phyloP scores from a whole-genome alignment of 306 rosid species.

The Luffa acutangula region DNA sequence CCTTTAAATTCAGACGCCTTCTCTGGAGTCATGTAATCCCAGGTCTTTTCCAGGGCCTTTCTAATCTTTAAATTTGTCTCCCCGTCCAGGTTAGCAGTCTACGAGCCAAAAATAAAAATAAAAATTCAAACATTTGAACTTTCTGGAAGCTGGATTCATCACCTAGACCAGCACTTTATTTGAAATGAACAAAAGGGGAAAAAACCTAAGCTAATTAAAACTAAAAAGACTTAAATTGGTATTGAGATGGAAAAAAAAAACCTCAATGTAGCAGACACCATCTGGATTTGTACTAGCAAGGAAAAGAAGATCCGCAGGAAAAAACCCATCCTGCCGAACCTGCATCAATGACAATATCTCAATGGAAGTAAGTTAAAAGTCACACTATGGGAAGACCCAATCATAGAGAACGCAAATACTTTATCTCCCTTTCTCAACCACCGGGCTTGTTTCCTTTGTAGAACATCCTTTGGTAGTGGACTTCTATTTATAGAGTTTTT shows the following conservation, averaged over 20 bases:
- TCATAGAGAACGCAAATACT: background rate
- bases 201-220: background rate
- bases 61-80: slow-evolving; percentile 93
- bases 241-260: slow-evolving; percentile 13
- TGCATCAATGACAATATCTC: slow-evolving; percentile 15
- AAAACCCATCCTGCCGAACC: slow-evolving; percentile 73
- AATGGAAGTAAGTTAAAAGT: background rate
- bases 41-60: slow-evolving; percentile 78
- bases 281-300: slow-evolving; percentile 79
- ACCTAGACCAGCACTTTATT: background rate
- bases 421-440: background rate
- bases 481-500: background rate
- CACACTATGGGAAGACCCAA: background rate
- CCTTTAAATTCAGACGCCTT: slow-evolving; percentile 87
- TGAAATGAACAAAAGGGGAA: background rate
- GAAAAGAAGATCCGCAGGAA: slow-evolving; percentile 88
- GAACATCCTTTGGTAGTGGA: background rate
- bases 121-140: background rate
- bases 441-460: background rate
- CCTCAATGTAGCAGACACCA: slow-evolving; percentile 96
- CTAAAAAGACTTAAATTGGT: background rate
- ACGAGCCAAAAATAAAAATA: slow-evolving; percentile 15
- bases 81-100: slow-evolving; percentile 97
- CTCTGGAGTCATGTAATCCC: slow-evolving; percentile 80
- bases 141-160: background rate